These are phyloP conservation scores for Choiromyces venosus DNA, from an alignment of 495 filamentous ascomycete genomes.

Conservation along the genomic window DNA sequence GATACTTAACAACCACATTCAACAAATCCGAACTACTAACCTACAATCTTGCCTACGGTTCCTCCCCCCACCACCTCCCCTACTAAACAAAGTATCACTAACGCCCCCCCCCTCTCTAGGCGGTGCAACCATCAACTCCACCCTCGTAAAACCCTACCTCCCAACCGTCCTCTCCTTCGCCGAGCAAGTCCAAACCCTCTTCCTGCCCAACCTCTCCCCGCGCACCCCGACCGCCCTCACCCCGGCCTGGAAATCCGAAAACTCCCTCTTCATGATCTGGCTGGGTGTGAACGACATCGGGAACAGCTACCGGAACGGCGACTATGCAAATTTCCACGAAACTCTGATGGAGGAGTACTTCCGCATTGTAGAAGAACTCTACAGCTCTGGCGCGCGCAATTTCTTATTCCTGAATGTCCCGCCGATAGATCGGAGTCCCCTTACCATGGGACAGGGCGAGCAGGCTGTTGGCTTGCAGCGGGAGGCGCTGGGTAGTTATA, in stretches of 20 bases:
- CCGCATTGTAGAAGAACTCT: slow-evolving; percentile 51
- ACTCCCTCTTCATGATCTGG: slow-evolving; percentile 65
- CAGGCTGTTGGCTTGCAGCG: slow-evolving; percentile 40
- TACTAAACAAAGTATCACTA: background rate
- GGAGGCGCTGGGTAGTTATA: slow-evolving; percentile 35
- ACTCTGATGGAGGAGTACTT: slow-evolving; percentile 58
- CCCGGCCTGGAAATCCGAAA: slow-evolving; percentile 56
- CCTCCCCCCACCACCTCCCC: background rate
- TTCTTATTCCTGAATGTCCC: slow-evolving; percentile 74
- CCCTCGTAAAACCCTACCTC: slow-evolving; percentile 51
- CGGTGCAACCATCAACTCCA: slow-evolving; percentile 62
- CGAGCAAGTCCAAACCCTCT: slow-evolving; percentile 54
- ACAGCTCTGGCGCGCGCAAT: slow-evolving; percentile 61
- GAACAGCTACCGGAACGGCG: slow-evolving; percentile 53
- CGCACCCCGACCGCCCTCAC: slow-evolving; percentile 41
- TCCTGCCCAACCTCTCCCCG: slow-evolving; percentile 47
- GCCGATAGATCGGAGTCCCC: slow-evolving; percentile 61
- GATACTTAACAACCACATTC: slow-evolving; percentile 58
- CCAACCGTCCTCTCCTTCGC: slow-evolving; percentile 55
- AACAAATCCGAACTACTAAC: slow-evolving; percentile 57
- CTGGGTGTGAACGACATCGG: slow-evolving; percentile 79
- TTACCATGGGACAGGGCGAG: slow-evolving; percentile 44
- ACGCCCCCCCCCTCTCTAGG: slow-evolving; percentile 12
- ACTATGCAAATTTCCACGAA: slow-evolving; percentile 47
- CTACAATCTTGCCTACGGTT: slow-evolving; percentile 63